Evolutionary conservation across 192 early-diverging fungal species (phyloP).

Genomic region (Geranomyces variabilis): DNA sequence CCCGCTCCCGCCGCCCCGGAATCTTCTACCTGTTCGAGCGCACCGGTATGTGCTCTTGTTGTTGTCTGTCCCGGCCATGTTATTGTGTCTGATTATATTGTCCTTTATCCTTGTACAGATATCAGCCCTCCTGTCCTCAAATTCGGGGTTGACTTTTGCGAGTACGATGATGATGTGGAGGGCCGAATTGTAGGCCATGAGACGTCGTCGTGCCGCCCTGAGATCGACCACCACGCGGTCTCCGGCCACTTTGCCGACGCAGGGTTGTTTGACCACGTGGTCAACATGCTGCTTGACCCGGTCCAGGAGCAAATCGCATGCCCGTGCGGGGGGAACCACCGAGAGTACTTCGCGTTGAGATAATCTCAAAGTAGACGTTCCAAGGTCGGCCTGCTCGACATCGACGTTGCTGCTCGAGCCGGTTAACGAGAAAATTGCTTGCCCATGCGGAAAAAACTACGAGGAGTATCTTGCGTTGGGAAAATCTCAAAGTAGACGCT

Average conservation of each 20-base stretch:
- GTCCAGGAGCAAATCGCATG: neutral
- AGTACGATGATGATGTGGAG: neutral
- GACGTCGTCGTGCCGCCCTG: neutral
- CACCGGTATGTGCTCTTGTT: constrained; percentile 1
- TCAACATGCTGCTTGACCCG: constrained; percentile 10
- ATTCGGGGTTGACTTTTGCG: constrained; percentile 9
- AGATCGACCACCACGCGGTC: neutral
- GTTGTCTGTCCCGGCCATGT: neutral
- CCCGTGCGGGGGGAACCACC: neutral
- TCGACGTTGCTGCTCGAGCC: constrained; percentile 4
- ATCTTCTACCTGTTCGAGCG: constrained; percentile 9
- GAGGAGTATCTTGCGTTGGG: neutral
- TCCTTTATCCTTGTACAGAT: neutral
- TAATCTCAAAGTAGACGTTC: neutral
- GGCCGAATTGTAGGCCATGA: neutral
- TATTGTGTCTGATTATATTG: neutral
- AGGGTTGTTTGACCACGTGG: constrained; percentile 10
- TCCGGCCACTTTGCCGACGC: constrained; percentile 4
- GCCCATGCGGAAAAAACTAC: neutral
- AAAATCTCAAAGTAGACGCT: no score
- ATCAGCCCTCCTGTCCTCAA: neutral
- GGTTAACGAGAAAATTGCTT: neutral
- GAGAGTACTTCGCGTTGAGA: neutral
- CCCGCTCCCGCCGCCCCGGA: constrained; percentile 10
- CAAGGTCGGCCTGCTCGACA: no score